These are phyloP conservation scores for Cicer arietinum DNA, from an alignment of 306 rosid species.

Conservation along the genomic window DNA sequence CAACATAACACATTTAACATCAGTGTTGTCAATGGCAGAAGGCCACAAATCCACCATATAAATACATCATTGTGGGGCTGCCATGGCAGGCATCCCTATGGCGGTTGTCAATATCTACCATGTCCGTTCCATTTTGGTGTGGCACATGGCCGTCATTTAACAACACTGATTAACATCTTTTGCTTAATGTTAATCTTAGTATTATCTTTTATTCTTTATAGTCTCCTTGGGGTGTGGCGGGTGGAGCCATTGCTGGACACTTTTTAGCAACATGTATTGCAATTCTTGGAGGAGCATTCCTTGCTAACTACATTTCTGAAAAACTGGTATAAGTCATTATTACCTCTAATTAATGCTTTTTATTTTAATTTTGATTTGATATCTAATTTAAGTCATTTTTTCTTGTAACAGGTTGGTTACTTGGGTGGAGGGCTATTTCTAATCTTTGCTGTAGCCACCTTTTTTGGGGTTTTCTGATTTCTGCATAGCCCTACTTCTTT, in stretches of 20 bases:
- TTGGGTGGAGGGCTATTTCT: conserved; percentile 87
- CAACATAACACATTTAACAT: neutral
- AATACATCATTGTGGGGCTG: too few species aligned
- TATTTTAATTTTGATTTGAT: conserved; percentile 28
- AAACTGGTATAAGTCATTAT: conserved; percentile 68
- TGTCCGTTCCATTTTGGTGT: too few species aligned
- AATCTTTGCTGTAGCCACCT: conserved; percentile 85
- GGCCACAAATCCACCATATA: too few species aligned
- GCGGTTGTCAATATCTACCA: too few species aligned
- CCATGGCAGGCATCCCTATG: too few species aligned
- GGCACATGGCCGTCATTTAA: too few species aligned
- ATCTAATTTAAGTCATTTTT: conserved; percentile 30
- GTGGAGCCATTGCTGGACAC: conserved; percentile 95
- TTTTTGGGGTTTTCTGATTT: conserved; percentile 79
- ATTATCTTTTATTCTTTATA: conserved; percentile 46
- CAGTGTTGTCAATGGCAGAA: too few species aligned
- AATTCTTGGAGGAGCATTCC: conserved; percentile 89
- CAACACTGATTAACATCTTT: neutral
- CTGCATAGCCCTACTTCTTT: conserved; percentile 1
- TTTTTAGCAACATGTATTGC: conserved; percentile 80
- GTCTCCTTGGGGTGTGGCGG: conserved; percentile 99
- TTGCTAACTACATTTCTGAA: conserved; percentile 94
- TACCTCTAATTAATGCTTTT: conserved; percentile 11
- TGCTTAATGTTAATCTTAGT: conserved; percentile 15
- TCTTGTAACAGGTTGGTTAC: conserved; percentile 83